Base-by-base conservation (phyloP, 2,329 filamentous ascomycete genomes). In the Pseudonectria foliicola region DNA sequence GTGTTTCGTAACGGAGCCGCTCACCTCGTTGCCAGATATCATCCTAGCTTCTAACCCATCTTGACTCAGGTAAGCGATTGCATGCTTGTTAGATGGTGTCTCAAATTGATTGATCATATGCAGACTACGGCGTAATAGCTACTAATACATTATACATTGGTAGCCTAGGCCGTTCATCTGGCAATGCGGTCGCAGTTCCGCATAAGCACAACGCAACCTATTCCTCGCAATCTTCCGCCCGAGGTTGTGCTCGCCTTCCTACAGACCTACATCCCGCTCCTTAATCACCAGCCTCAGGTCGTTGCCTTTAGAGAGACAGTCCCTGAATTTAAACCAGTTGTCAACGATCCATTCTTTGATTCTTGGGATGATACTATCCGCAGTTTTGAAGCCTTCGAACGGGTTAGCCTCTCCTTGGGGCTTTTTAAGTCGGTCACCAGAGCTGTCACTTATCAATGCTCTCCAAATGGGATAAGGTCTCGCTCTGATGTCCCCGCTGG, bases 401-500 rank as follows among this genome's bases (percentile, higher is more conserved):
- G 46, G 7, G 43, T 60, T 25, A 45, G 46, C 14, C 43, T 64
- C n/a, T 52, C 67, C 4, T 62, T 64, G 0, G 61, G 63, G 21
- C 42, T 63, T 6, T 52, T 45, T 16, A 66, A 60, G 42, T 55
- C 60, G 21, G 50, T 68, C n/a, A 50, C 43, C 34, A 60, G 68
- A 40, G 60, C 63, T 1, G 64, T 63, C 27, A 56, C 63, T 13
- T 67, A 69, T 38, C 66, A 69, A 44, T 56, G 50, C 37, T 57
- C 64, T 13, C 50, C 52, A 4, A 46, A 52, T 26, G 66, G 66
- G n/a, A 52, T 66, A 14, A 53, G 65, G 4, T 59, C 57, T 29
- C 53, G 66, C 14, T 59, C 55, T 14, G 52, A 66, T 29, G 64
- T 64, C 4, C 52, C 57, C 3, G 64, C 54, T 10, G 65, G 64